phyloP scores from a whole-genome alignment of 805 yeast genomes.

The Alloascoidea africana region DNA sequence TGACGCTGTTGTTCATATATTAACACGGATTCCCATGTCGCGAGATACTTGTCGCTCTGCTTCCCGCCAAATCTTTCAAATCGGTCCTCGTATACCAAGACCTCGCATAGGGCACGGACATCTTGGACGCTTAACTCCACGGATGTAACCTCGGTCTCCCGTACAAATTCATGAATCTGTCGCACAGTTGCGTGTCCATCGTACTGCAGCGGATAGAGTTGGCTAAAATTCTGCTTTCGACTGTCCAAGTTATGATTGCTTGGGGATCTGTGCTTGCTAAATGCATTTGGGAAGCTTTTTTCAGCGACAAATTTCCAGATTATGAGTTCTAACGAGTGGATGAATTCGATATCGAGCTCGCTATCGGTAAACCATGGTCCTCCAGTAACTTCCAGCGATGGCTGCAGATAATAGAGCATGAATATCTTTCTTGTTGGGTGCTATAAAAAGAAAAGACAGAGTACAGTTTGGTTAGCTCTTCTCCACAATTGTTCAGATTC shows the following conservation, averaged over 20 bases:
- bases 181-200: slow-evolving; percentile 56
- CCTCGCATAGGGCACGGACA: slow-evolving; percentile 75
- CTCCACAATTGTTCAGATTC: too few species aligned
- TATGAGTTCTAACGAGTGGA: slow-evolving; percentile 67
- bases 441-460: slow-evolving; percentile 6
- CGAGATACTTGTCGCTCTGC: slow-evolving; percentile 67
- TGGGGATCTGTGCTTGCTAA: slow-evolving; percentile 19
- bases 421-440: slow-evolving; percentile 91
- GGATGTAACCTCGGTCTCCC: slow-evolving; percentile 56
- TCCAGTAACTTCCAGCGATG: slow-evolving; percentile 91
- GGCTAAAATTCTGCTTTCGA: slow-evolving; percentile 19
- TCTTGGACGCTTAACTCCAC: slow-evolving; percentile 66
- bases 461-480: not conserved
- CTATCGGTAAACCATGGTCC: slow-evolving; percentile 99
- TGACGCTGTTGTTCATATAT: not conserved
- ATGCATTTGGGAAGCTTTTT: slow-evolving; percentile 62
- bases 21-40: slow-evolving; percentile 1
- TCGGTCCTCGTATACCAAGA: slow-evolving; percentile 74
- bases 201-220: slow-evolving; percentile 40
- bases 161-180: slow-evolving; percentile 62
- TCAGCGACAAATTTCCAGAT: slow-evolving; percentile 79
- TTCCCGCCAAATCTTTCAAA: slow-evolving; percentile 47
- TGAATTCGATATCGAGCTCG: slow-evolving; percentile 87
- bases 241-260: slow-evolving; percentile 6
- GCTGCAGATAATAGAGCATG: slow-evolving; percentile 88